Conservation (phyloP, 116 monocot species). For the Trichopus zeylanicus region DNA sequence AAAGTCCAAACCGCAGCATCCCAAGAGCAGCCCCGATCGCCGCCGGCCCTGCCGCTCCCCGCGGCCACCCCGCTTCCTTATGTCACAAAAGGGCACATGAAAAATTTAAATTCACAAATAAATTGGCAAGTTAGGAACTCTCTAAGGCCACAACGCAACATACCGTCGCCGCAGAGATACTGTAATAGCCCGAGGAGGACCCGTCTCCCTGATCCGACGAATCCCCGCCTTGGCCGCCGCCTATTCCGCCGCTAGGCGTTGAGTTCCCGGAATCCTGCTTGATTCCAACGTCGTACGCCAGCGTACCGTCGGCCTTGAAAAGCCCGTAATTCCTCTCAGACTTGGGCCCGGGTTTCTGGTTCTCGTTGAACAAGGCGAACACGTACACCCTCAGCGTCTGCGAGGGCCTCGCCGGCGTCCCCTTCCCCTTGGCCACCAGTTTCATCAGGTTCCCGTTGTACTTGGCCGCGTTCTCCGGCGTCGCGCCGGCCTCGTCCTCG, state of each 20-base stretch:
- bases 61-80: neutral
- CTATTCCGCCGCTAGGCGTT: neutral
- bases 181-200: slow-evolving; percentile 4
- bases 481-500: slow-evolving; percentile 18
- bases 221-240: neutral
- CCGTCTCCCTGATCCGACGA: neutral
- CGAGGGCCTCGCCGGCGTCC: slow-evolving; percentile 19
- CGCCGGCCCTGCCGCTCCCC: neutral
- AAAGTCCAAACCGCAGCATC: neutral
- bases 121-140: neutral
- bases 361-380: slow-evolving; percentile 31
- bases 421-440: slow-evolving; percentile 25
- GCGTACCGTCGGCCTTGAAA: slow-evolving; percentile 33
- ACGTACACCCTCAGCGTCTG: slow-evolving; percentile 17
- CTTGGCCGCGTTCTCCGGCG: slow-evolving; percentile 23
- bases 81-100: neutral
- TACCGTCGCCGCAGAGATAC: slow-evolving; percentile 11
- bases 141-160: neutral
- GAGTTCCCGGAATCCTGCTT: slow-evolving; percentile 5
- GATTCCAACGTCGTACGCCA: slow-evolving; percentile 17
- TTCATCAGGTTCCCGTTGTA: slow-evolving; percentile 28
- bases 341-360: slow-evolving; percentile 19
- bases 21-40: neutral
- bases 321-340: slow-evolving; percentile 35
- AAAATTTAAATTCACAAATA: neutral